Base-by-base conservation (phyloP, 2,329 filamentous ascomycete species). In the Diaporthe citri region DNA sequence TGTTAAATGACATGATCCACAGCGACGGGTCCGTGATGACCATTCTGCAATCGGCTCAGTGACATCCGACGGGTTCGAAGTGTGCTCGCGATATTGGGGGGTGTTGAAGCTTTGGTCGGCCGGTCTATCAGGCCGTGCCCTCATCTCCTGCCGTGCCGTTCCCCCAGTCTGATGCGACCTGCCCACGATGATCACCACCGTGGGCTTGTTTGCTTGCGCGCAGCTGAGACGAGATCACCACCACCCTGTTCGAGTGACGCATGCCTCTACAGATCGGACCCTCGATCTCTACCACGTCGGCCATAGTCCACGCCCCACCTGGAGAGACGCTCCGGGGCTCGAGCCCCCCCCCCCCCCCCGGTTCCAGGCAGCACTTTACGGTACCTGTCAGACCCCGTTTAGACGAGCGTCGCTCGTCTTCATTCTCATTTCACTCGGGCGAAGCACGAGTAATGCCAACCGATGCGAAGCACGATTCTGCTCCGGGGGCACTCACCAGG, bases 1-100 rank as follows among this genome's bases (percentile, higher is more conserved):
- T 67, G 64, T 69, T 34, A 20, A 69, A 69, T 69, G 64, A 69
- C 46, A 55, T 22, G 64, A 69, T 51, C 64, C 64, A 69, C 64
- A 52, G 15, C 48, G 51, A 69, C 34, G 64, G 64, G 64, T 69
- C 64, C 64, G 15, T 69, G 25, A 66, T 52, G 48, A 15, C 48
- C 48, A 69, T 55, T 25, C 64, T 69, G 64, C 48, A 55, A 41
- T 55, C 64, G 64, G 64, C 22, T 20, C 64, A 69, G 64, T 25
- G 46, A 55, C 46, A 55, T 41, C 64, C 64, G 64, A 55, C 13
- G 48, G 64, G 34, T 22, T 25, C 48, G 12, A 52, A 20, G 34
- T 12, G 41, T 55, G 64, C 9, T 41, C 64, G 39, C 48, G 48
- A 55, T 55, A 12, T 12, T 28, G 13, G 48, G 20, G 8, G n/a